Evolutionary conservation across 768 basidiomycete genomes (phyloP).

Genomic region (Tricholoma saponaceum): DNA sequence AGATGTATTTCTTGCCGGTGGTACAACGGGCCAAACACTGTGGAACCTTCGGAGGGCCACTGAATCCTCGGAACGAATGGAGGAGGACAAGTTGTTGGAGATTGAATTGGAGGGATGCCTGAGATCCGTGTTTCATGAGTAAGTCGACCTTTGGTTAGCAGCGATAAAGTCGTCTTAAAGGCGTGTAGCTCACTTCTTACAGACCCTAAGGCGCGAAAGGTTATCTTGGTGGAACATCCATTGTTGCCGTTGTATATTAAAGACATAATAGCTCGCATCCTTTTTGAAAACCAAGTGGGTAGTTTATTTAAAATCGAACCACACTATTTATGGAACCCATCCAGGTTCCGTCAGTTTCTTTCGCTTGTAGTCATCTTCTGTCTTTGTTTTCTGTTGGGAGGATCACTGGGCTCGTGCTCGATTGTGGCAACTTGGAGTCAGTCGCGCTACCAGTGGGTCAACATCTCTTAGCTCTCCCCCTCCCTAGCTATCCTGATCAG

Average conservation of each 20-base stretch:
- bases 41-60: conserved; percentile 60
- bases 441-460: conserved; percentile 76
- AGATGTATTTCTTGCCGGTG: conserved; percentile 71
- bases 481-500: conserved; percentile 1
- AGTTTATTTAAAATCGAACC: background rate
- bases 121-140: conserved; percentile 84
- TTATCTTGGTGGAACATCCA: conserved; percentile 90
- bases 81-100: conserved; percentile 72
- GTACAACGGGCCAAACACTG: conserved; percentile 37
- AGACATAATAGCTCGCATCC: conserved; percentile 76
- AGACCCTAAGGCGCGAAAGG: conserved; percentile 93
- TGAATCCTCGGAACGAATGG: conserved; percentile 54
- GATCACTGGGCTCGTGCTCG: conserved; percentile 90
- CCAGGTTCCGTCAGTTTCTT: conserved; percentile 92
- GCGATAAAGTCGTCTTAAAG: conserved; percentile 1
- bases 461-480: background rate
- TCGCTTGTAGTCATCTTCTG: conserved; percentile 84
- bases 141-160: conserved; percentile 24
- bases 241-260: conserved; percentile 84
- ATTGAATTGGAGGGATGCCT: conserved; percentile 64
- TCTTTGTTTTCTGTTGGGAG: conserved; percentile 82
- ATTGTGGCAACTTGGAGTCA: conserved; percentile 90
- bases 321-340: background rate
- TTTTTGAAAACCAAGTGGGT: conserved; percentile 88
- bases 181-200: conserved; percentile 76